Conservation (phyloP, 2,329 filamentous ascomycete genomes). For the Colletotrichum sp. region DNA sequence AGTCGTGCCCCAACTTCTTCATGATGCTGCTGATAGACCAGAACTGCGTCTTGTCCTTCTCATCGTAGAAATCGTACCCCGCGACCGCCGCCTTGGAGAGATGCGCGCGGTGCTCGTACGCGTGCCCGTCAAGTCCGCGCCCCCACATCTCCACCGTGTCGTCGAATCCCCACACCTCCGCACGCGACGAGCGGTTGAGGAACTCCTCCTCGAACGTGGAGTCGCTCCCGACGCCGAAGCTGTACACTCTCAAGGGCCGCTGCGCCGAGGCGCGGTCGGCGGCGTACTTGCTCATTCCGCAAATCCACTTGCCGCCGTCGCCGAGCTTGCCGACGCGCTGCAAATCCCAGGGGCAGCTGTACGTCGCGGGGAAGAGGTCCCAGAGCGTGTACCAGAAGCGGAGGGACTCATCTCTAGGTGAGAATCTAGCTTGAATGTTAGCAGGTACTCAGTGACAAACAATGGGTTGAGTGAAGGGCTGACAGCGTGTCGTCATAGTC, state of each 20-base stretch:
- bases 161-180: slow-evolving; percentile 43
- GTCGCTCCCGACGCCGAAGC: slow-evolving; percentile 39
- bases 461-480: background rate
- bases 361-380: slow-evolving; percentile 42
- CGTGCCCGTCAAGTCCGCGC: background rate
- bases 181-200: slow-evolving; percentile 26
- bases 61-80: background rate
- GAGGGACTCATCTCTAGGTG: background rate
- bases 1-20: slow-evolving; percentile 37
- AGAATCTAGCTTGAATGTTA: background rate
- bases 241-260: slow-evolving; percentile 37
- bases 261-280: slow-evolving; percentile 17
- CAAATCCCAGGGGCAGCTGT: slow-evolving; percentile 41
- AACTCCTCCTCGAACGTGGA: slow-evolving; percentile 38
- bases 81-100: background rate
- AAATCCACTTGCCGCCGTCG: slow-evolving; percentile 46
- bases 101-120: background rate
- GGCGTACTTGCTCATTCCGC: slow-evolving; percentile 40
- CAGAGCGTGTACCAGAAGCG: slow-evolving; percentile 37
- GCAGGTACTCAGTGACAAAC: background rate
- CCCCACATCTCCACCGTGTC: slow-evolving; percentile 36
- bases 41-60: slow-evolving; percentile 23
- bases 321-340: slow-evolving; percentile 40
- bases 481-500: background rate
- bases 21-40: slow-evolving; percentile 35